Base-by-base conservation (phyloP, 345 rosid species). In the Citropsis articulata region DNA sequence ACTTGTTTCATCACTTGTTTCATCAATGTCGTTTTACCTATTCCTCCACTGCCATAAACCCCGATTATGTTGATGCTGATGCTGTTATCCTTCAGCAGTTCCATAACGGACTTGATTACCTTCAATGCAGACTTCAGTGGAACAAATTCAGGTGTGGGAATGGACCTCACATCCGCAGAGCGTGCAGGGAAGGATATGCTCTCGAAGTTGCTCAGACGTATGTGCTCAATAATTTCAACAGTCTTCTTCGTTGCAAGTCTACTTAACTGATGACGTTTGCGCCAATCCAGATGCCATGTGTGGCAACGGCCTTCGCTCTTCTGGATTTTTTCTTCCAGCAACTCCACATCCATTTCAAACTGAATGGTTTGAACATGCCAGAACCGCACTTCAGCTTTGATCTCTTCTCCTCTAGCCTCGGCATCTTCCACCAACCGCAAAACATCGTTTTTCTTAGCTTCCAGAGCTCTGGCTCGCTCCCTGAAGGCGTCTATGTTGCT, bases 1-100 rank as follows among this genome's bases (percentile, higher is more conserved):
- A 60, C 72, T 62, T 7, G 57, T 42, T 36, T 38, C 9, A 36
- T 24, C 12, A 79, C 48, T 6, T 84, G 79, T 13, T 33, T 74
- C 30, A 72, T 48, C 6, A 45, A 8, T 69, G 72, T 69, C 25
- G 72, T 42, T 48, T 69, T 25, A 2, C 59, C 59, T 6, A 69
- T 25, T 69, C 73, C 73, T 69, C 35, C 73, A 45, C 6, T 0
- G n/a, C 73, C 73, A 45, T 69, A 22, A 24, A 42, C 73, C 57
- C 73, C 73, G 27, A 69, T 24, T 19, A 69, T 25, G 35, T 14
- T 27, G 73, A 24, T 45, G 22, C 18, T 42, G 9, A 6, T 45
- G 22, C 33, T 0, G 50, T 12, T 45, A 12, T 45, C 35, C 7
- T 69, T 69, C 10, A 69, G 57, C 10, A n/a, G n/a, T 0, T 3